phyloP scores from a whole-genome alignment of 352 stramenopile genomes.

The Phytophthora tubulina region DNA sequence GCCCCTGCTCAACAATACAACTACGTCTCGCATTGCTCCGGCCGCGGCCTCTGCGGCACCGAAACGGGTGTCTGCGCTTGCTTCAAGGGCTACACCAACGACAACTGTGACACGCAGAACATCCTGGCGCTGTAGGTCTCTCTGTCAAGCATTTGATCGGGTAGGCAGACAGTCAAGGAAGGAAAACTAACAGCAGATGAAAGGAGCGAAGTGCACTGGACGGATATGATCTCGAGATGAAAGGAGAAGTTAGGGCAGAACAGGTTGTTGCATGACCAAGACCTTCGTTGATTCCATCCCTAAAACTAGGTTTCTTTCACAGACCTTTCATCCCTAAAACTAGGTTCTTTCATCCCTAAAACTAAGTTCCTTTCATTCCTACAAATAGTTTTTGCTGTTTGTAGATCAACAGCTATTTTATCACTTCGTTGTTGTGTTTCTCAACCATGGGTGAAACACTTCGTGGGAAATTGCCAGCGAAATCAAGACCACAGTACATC shows the following conservation, averaged over 20 bases:
- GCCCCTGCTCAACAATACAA: slow-evolving; percentile 56
- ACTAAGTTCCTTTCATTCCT: not conserved
- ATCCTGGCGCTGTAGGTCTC: slow-evolving; percentile 71
- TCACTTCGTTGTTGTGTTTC: not conserved
- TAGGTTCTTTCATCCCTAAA: too few species aligned
- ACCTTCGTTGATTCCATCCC: not conserved
- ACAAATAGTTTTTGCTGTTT: slow-evolving; percentile 3
- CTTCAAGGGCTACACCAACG: slow-evolving; percentile 92
- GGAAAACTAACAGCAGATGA: too few species aligned
- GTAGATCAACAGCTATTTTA: not conserved
- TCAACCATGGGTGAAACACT: not conserved
- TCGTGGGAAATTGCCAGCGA: not conserved
- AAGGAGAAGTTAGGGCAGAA: too few species aligned
- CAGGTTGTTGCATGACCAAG: too few species aligned
- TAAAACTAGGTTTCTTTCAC: not conserved
- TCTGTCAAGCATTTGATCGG: not conserved
- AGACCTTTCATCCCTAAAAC: too few species aligned
- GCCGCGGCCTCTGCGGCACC: slow-evolving; percentile 72
- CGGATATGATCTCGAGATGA: too few species aligned
- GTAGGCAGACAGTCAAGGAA: too few species aligned
- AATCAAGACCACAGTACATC: not conserved
- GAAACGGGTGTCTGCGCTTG: slow-evolving; percentile 83
- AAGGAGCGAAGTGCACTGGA: too few species aligned
- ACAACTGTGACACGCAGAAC: slow-evolving; percentile 89
- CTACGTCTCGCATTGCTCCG: slow-evolving; percentile 81